Percentiles rank a stretch among this genome's conserved stretches.
phyloP scores from a whole-genome alignment of 2,329 filamentous ascomycete species.

The Allantophomopsis lycopodina region DNA sequence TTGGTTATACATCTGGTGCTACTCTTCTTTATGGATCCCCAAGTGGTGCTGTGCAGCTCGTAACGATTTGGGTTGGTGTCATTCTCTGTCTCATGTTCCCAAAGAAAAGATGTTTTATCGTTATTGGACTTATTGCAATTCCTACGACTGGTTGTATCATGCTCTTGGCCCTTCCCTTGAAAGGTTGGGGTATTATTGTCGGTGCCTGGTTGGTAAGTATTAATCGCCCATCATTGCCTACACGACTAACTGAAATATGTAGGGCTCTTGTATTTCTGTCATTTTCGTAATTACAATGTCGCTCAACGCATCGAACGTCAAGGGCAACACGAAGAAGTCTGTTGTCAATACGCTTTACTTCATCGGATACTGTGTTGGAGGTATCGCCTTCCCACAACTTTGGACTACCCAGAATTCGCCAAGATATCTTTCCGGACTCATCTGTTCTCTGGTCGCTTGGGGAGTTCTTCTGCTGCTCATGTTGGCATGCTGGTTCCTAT shows the following conservation, averaged over 20 bases:
- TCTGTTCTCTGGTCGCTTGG: constrained; percentile 12
- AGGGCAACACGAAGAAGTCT: constrained; percentile 58
- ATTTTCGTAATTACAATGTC: constrained; percentile 49
- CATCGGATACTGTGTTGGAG: constrained; percentile 50
- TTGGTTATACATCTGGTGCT: constrained; percentile 24
- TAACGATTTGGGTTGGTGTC: constrained; percentile 43
- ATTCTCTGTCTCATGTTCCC: constrained; percentile 36
- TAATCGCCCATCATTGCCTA: constrained; percentile 36
- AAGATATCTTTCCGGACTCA: constrained; percentile 40
- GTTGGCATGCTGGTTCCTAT: no score
- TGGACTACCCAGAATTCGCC: constrained; percentile 49
- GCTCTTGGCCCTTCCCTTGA: constrained; percentile 33
- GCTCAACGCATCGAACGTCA: constrained; percentile 47
- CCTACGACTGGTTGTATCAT: constrained; percentile 42
- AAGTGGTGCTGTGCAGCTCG: constrained; percentile 38
- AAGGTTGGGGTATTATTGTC: constrained; percentile 30
- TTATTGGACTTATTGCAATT: no score
- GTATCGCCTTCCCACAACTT: constrained; percentile 51
- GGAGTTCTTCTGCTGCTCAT: no score
- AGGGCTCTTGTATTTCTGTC: constrained; percentile 34
- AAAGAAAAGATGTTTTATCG: constrained; percentile 28
- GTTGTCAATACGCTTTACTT: constrained; percentile 50
- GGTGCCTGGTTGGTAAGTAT: constrained; percentile 35
- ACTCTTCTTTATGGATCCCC: constrained; percentile 27
- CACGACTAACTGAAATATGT: constrained; percentile 22